Evolutionary conservation across 305 asterid genomes (phyloP).

Genomic region (Monarda citriodora): DNA sequence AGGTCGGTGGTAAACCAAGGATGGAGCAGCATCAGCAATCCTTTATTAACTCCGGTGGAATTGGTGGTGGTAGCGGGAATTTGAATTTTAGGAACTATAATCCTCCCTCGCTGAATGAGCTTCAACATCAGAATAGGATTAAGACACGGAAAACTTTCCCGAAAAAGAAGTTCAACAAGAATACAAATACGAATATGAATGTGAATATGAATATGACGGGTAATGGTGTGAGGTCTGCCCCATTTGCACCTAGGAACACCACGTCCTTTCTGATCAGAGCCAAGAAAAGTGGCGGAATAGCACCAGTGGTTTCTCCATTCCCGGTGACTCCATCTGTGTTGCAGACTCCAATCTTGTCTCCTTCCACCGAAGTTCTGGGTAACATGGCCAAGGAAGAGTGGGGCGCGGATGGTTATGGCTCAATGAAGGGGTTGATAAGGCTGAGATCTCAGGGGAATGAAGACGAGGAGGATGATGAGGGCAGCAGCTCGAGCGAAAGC

Average conservation of each 20-base stretch:
- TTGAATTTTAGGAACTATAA: constrained; percentile 45
- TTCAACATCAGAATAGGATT: constrained; percentile 73
- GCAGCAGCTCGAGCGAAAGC: constrained; percentile 84
- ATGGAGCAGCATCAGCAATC: constrained; percentile 36
- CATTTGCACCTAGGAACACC: constrained; percentile 81
- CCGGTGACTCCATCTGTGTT: constrained; percentile 77
- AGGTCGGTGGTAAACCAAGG: constrained; percentile 49
- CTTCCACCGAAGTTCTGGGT: constrained; percentile 66
- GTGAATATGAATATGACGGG: constrained; percentile 20
- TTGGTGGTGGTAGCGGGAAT: constrained; percentile 27
- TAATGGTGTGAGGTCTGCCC: constrained; percentile 46
- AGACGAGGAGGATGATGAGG: constrained; percentile 81
- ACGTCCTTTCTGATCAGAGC: constrained; percentile 74
- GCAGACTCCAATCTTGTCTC: constrained; percentile 76
- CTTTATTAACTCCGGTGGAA: constrained; percentile 22
- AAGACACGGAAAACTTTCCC: constrained; percentile 63
- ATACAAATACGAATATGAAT: constrained; percentile 8
- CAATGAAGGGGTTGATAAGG: constrained; percentile 80
- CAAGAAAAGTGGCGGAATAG: constrained; percentile 85
- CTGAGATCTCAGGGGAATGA: constrained; percentile 39
- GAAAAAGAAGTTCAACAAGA: constrained; percentile 58
- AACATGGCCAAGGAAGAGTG: constrained; percentile 78
- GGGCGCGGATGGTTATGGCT: constrained; percentile 81
- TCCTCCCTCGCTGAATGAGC: constrained; percentile 68
- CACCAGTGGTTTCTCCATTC: constrained; percentile 71